Evolutionary conservation across 1,284 basidiomycete species (phyloP), one percentile per base, ranked within the genome.

Genomic region (Tilletia caries): DNA sequence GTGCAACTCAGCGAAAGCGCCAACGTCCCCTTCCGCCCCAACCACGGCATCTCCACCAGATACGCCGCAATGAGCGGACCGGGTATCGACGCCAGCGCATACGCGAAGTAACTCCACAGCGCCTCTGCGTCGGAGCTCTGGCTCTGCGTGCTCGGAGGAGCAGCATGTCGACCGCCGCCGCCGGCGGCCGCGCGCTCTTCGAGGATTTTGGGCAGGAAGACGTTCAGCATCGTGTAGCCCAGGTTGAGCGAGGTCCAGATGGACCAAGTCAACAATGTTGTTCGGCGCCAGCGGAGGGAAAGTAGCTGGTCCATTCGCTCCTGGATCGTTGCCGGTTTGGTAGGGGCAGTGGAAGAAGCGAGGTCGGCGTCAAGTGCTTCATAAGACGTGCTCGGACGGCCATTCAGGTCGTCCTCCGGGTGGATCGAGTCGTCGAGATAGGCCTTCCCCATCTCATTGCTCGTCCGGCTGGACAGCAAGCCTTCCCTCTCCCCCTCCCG

Each of bases 201-300:
- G 34, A 98, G 85, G 18, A 95, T 87, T 78, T 93, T 93, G 0
- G 95, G 95, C 25, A 97, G 87, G 83, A 91, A 98, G 15, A 96
- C 93, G 80, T 98, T 98, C 86, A 98, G 98, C 89, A 95, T 95
- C 6, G 92, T 97, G 80, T 89, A 94, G 1, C 90, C 93, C 91
- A 79, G 66, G 66, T 72, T 73, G 71, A 70, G 74, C 32, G 76
- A 71, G 10, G 76, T 76, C 81, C 81, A 82, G 50, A 82, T 77
- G 58, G 72, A 67, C 80, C 80, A 82, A 50, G 78, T 71, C 44
- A 96, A 85, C 65, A 93, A 64, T 27, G 94, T 94, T 65, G 91
- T 95, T 73, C 87, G 85, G 64, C 89, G 83, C 93, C 94, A 96
- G 79, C 92, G 88, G 0, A 91, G 90, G 18, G 88, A 85, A 43